A percentile compares a stretch with the other conserved stretches of the same genome.
Conservation (phyloP, 495 filamentous ascomycete species). For the Patellaria atrata region DNA sequence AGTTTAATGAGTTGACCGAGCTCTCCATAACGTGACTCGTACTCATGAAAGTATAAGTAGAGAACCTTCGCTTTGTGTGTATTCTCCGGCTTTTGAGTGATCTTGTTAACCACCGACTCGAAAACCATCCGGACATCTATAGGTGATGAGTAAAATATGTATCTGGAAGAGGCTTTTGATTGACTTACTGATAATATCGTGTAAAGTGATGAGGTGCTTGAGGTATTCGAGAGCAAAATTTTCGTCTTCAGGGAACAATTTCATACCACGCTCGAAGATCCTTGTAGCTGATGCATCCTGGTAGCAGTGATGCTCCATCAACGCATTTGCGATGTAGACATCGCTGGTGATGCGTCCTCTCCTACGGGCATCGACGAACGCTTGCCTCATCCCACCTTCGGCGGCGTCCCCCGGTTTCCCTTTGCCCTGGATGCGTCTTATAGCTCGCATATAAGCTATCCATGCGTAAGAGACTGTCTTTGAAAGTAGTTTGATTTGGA, state of each 20-base stretch:
- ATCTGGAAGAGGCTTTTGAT: neutral
- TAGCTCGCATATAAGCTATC: slow-evolving; percentile 86
- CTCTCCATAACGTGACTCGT: slow-evolving; percentile 89
- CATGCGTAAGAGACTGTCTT: slow-evolving; percentile 77
- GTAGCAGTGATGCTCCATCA: slow-evolving; percentile 91
- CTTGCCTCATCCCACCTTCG: slow-evolving; percentile 67
- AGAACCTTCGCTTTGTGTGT: slow-evolving; percentile 66
- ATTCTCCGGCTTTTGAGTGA: slow-evolving; percentile 57
- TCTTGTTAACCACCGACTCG: slow-evolving; percentile 71
- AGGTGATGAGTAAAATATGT: slow-evolving; percentile 8
- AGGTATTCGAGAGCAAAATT: slow-evolving; percentile 84
- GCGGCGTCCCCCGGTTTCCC: slow-evolving; percentile 42
- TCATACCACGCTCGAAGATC: slow-evolving; percentile 89
- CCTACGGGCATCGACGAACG: slow-evolving; percentile 76
- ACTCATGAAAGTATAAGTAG: slow-evolving; percentile 81
- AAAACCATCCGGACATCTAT: slow-evolving; percentile 87
- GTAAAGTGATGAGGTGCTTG: slow-evolving; percentile 80
- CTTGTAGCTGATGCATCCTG: slow-evolving; percentile 80
- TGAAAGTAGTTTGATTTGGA: slow-evolving; percentile 56
- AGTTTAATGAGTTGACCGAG: slow-evolving; percentile 74
- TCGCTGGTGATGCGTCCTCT: slow-evolving; percentile 79
- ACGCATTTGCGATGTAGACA: slow-evolving; percentile 80
- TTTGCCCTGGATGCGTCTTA: slow-evolving; percentile 89
- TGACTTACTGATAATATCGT: slow-evolving; percentile 80
- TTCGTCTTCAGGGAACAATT: slow-evolving; percentile 84